Base-by-base conservation (phyloP, 768 basidiomycete species). In the Rhizopogon vinicolor region DNA sequence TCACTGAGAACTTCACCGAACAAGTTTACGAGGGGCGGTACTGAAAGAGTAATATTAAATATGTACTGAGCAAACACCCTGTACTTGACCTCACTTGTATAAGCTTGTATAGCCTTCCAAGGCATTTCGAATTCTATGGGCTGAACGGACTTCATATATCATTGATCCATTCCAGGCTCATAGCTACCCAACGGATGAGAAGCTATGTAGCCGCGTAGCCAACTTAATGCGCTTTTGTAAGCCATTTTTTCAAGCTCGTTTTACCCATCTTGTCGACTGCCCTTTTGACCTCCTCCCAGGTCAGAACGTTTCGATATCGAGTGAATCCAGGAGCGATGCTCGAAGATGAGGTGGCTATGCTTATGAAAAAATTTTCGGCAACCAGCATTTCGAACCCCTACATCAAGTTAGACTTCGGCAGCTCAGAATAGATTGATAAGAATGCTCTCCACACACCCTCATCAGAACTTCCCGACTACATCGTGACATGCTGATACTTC, bases 381-480 rank as follows among this genome's bases (percentile, higher is more conserved):
- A 85, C 68, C 40, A 98, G 76, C 14, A 77, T 72, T 63, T 95
- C 89, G 63, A 91, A 97, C 9, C 86, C 86, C 94, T 97, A 58
- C 16, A 25, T 39, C 49, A 22, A 55, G 31, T 53, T 50, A 12
- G 41, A n/a, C 39, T 40, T 22, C 39, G 40, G n/a, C 28, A n/a
- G 13, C 12, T 44, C 43, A 29, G 18, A 48, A 51, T 31, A 37
- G 8, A 33, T 40, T 28, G 31, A 22, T 55, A 44, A 22, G 8
- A 18, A 41, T n/a, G 19, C 14, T 41, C 14, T 41, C 16, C 8
- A 77, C 87, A 58, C 64, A 92, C 91, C 51, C 77, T 77, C 69
- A 84, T 74, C 52, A 91, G 75, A 37, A 91, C 81, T 9, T 79
- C 76, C 22, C 85, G 80, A 10, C 80, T 78, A 62, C 85, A 86